Evolutionary conservation across 495 filamentous ascomycete species (phyloP), one percentile per base, ranked within the genome.

Genomic region (Daldinia concentrica): DNA sequence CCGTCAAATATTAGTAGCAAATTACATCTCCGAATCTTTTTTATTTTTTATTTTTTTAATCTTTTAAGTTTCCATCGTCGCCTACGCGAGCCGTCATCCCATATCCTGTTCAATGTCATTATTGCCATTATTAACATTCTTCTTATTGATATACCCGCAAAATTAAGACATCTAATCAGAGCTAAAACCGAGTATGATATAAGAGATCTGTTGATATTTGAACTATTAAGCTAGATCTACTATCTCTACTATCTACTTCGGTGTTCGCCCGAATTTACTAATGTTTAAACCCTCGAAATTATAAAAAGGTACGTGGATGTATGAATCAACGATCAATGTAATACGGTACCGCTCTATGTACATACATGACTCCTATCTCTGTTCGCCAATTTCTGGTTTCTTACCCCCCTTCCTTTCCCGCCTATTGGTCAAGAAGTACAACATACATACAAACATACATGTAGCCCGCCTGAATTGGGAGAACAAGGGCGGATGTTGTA

Each of bases 401-500:
- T 70, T 59, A 70, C 67, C 67, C 67, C 66, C 62, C 30, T 65
- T 65, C 50, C 24, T 50, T 61, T 62, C 52, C 57, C 57, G 19
- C 14, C 36, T 30, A 45, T 63, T 54, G 65, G 50, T 71, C 58
- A 12, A 66, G 39, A 71, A 58, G 62, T 71, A 70, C 62, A 65
- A 58, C 37, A 56, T 56, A 36, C 68, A 64, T 71, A 69, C 36
- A 66, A 48, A 48, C 43, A 24, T 54, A 54, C 26, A 54, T 54
- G 50, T 29, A 51, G 41, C 65, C 54, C 43, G 27, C 50, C 26
- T 29, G 50, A 15, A 58, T 34, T 11, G 37, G 37, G 55, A 58
- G 60, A 67, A 58, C 63, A 64, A 64, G 60, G 69, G 50, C 58
- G 37, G 58, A 59, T 64, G 54, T 43, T 68, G 68, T 65, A 71